Evolutionary conservation across 495 filamentous ascomycete species (phyloP).

Genomic region (Xylaria scruposa): DNA sequence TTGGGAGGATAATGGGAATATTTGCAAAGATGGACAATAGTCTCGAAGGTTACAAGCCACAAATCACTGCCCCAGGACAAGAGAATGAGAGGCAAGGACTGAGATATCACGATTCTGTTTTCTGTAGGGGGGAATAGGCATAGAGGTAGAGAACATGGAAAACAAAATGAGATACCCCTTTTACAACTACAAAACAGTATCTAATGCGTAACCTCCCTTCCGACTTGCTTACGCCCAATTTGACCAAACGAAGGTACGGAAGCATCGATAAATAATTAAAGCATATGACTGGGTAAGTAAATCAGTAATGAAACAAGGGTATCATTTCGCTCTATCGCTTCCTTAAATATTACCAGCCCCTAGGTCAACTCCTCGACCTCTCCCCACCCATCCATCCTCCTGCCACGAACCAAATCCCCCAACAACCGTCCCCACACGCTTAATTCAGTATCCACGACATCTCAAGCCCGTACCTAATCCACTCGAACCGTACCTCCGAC

Average conservation of each 20-base stretch:
- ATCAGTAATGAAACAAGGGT: conserved; percentile 1
- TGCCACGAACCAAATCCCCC: background rate
- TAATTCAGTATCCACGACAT: background rate
- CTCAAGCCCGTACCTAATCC: background rate
- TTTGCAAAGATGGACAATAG: background rate
- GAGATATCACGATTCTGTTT: background rate
- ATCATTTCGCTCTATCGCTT: background rate
- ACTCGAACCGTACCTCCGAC: background rate
- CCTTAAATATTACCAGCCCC: background rate
- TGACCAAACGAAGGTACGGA: background rate
- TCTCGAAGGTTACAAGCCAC: background rate
- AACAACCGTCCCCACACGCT: background rate
- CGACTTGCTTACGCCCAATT: too few species aligned
- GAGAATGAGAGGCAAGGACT: background rate
- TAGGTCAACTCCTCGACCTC: background rate
- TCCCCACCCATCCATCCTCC: background rate
- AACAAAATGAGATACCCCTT: conserved; percentile 22
- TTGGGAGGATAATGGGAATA: background rate
- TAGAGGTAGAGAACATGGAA: background rate
- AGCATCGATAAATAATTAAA: background rate
- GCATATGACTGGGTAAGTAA: background rate
- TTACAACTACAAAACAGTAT: background rate
- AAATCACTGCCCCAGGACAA: background rate
- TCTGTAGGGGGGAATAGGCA: background rate
- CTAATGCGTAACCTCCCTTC: background rate